Evolutionary conservation across 139 green algal genomes (phyloP), one percentile per base, ranked within the genome.

Genomic region (Chlamydomonas sp.): DNA sequence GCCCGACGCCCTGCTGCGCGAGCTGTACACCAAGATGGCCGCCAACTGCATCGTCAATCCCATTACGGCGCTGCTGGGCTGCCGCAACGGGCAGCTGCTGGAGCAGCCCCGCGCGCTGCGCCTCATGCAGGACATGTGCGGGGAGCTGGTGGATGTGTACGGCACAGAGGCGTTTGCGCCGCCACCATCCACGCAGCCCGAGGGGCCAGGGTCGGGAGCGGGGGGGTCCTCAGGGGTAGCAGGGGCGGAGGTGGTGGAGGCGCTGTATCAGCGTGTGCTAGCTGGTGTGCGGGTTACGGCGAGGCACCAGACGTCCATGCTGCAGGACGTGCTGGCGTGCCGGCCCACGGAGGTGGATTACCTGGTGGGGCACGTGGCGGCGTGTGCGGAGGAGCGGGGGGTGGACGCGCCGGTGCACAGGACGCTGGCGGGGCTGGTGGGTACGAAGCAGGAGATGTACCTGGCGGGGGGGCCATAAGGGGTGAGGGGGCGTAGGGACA

Each of bases 31-130:
- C 4, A 94, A 94, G 84, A 86, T 95, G 62, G 76, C 91, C 0
- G 76, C 89, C 49, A 95, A 94, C 84, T 93, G 88, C 77, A 85
- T 68, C 69, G 86, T 91, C 78, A 95, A 95, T 78, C 90, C 92
- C 7, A 63, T 92, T 59, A 91, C 91, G 9, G 91, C 88, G 15
- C 80, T 94, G 80, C 84, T 95, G 84, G 91, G 90, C 63, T 92
- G 90, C 77, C 68, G 60, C 63, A 93, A 93, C 81, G 90, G 92
- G 9, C 71, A 82, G 3, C 69, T 94, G 16, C 20, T 80, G 57
- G 60, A 71, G 64, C 76, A 31, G 66, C 59, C 57, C 9, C 77
- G 72, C 63, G 62, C 16, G 6, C 64, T 58, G 71, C 9, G 66
- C 58, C 2, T 80, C 10, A 88, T 84, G 78, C 66, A 58, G 20